Conservation (phyloP, 192 early-diverging fungal species). For the Kickxella alabastrina region DNA sequence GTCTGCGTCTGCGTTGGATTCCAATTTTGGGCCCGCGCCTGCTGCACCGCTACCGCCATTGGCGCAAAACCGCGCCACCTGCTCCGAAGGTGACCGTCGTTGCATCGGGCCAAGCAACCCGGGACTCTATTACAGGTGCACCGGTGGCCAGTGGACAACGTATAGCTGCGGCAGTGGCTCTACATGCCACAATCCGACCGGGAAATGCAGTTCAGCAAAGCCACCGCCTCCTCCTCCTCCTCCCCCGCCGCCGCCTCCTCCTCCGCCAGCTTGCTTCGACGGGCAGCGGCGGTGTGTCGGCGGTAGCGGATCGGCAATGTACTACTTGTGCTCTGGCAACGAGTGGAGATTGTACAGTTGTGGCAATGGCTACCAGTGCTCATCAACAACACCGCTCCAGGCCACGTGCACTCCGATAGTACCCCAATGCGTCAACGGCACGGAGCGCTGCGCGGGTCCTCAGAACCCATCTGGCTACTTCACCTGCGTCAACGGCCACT, state of each 20-base stretch:
- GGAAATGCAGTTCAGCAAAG: too few relatives aligned
- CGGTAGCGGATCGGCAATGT: conserved; percentile 17
- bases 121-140: conserved; percentile 34
- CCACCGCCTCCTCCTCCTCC: neutral
- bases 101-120: conserved; percentile 24
- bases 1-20: neutral
- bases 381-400: conserved; percentile 17
- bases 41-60: neutral
- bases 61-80: neutral
- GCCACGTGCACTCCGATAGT: conserved; percentile 19
- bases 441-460: conserved; percentile 25
- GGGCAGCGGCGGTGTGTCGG: conserved; percentile 38
- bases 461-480: conserved; percentile 15
- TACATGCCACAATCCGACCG: too few relatives aligned
- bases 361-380: conserved; percentile 38
- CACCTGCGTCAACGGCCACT: conserved; percentile 28
- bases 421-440: conserved; percentile 22
- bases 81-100: conserved; percentile 27
- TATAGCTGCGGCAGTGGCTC: conserved; percentile 44
- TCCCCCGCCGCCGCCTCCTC: neutral
- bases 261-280: conserved; percentile 20
- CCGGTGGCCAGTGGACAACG: conserved; percentile 21
- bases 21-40: neutral
- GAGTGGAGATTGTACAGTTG: conserved; percentile 40
- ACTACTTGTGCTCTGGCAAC: conserved; percentile 39